Evolutionary conservation across 2,329 filamentous ascomycete genomes (phyloP).

Genomic region (Pseudopithomyces maydicus): DNA sequence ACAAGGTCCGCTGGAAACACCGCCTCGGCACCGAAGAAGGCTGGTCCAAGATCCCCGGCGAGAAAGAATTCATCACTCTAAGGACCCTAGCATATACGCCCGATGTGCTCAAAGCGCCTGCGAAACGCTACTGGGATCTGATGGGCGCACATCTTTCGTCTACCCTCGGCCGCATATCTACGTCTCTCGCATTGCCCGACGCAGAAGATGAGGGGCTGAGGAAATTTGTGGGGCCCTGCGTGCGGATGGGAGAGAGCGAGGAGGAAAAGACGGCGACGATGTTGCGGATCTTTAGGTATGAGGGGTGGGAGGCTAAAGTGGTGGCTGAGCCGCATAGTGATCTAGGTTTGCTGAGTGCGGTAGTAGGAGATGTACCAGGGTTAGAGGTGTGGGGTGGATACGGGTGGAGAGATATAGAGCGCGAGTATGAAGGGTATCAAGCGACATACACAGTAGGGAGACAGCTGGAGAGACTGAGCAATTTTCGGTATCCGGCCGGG

Average conservation of each 20-base stretch:
- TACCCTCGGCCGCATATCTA: constrained; percentile 30
- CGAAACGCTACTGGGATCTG: constrained; percentile 39
- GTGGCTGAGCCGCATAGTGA: constrained; percentile 46
- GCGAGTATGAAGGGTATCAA: constrained; percentile 21
- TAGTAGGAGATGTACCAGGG: constrained; percentile 43
- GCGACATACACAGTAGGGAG: constrained; percentile 38
- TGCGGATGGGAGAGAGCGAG: constrained; percentile 23
- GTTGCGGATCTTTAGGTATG: constrained; percentile 44
- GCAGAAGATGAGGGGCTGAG: constrained; percentile 21
- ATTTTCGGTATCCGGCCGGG: constrained; percentile 36
- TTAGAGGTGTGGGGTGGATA: constrained; percentile 41
- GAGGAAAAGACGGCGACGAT: constrained; percentile 39
- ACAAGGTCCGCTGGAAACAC: constrained; percentile 39
- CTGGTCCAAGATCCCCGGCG: constrained; percentile 40
- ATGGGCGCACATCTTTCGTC: constrained; percentile 32
- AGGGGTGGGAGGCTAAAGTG: constrained; percentile 39
- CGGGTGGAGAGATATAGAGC: constrained; percentile 34
- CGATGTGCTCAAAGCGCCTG: constrained; percentile 33
- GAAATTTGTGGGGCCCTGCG: constrained; percentile 34
- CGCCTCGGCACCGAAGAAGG: constrained; percentile 43
- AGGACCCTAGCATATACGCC: constrained; percentile 38
- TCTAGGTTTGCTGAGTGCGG: constrained; percentile 39
- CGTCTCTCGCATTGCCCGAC: constrained; percentile 23
- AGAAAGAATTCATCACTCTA: constrained; percentile 48
- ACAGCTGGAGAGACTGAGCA: constrained; percentile 35